Evolutionary conservation across 192 early-diverging fungal species (phyloP), one percentile per base, ranked within the genome.

Genomic region (Haplosporangium gracile): DNA sequence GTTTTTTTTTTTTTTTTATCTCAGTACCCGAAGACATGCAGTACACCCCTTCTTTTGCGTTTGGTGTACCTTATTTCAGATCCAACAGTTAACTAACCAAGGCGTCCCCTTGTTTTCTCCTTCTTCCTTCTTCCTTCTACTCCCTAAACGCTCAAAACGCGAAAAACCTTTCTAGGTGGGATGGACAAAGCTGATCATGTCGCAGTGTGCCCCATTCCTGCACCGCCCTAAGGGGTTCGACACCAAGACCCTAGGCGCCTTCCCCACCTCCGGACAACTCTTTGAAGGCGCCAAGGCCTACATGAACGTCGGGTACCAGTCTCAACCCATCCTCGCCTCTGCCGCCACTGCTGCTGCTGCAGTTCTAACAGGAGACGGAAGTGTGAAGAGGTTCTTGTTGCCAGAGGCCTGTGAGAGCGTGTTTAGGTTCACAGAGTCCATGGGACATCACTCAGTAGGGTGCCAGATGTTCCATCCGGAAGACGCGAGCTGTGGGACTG

Each of bases 391-490:
- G 5, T 77, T 32, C 63, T 32, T 43, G 63, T 68, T 68, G 34
- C 75, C 63, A n/a, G n/a, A 34, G 3, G n/a, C 40, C 7, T 32
- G 43, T 13, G 29, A 42, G 20, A 26, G 65, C 13, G 11, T 20
- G 4, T 39, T 68, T 5, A 65, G 22, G 15, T 26, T 45, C 20
- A 51, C 68, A 2, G 68, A 78, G 15, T 68, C 68, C 1, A 70
- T 78, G 77, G 68, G 77, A 0, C 77, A 78, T 10, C n/a, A 36
- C 8, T 69, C 77, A 11, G 68, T 47, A 5, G 15, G 49, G 13
- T 78, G 77, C 32, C 68, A 34, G 11, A 20, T 78, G 26, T 70
- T 78, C 51, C 77, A 78, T 24, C 77, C 77, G 20, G n/a, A 11
- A 0, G 43, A 47, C 3, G 45, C 68, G 2, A 78, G 68, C 26